Conservation (phyloP, 169 alveolate genomes). For the Neospora caninum region DNA sequence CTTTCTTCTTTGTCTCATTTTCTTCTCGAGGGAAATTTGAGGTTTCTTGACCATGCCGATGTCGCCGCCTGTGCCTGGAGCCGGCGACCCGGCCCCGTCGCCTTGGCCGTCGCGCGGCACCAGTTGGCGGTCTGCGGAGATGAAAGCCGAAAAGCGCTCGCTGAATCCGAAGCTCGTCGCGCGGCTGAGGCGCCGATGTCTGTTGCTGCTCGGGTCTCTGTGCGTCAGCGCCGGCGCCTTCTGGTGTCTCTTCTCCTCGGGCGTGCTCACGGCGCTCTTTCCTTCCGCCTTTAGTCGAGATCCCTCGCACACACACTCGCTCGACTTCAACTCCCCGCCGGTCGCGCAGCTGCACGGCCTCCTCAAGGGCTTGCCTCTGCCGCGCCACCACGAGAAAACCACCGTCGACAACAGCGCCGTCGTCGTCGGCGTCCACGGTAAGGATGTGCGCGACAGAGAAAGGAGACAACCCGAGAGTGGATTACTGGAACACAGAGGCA, state of each 20-base stretch:
- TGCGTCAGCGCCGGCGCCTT: neutral
- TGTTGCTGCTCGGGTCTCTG: neutral
- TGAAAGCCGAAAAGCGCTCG: neutral
- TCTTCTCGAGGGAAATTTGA: too few relatives aligned
- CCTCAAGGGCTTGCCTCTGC: slow-evolving; percentile 10
- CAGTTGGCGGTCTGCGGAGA: neutral
- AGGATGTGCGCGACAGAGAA: neutral
- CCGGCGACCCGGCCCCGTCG: neutral
- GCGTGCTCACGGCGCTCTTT: neutral
- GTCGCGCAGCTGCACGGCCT: neutral
- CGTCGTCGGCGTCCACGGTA: slow-evolving; percentile 20
- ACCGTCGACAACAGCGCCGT: neutral
- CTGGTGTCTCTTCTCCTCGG: neutral
- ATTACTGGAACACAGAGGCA: neutral
- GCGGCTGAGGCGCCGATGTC: neutral
- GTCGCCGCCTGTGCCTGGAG: neutral
- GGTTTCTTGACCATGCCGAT: neutral
- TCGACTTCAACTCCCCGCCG: neutral
- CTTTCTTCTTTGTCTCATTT: neutral
- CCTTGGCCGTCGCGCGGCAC: too few relatives aligned
- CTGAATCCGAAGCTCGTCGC: neutral
- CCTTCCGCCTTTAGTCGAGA: neutral
- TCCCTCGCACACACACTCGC: neutral
- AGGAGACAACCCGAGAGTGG: too few relatives aligned
- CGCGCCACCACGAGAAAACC: neutral